Conservation (phyloP, 2,329 filamentous ascomycete species). For the Helotiales sp. region DNA sequence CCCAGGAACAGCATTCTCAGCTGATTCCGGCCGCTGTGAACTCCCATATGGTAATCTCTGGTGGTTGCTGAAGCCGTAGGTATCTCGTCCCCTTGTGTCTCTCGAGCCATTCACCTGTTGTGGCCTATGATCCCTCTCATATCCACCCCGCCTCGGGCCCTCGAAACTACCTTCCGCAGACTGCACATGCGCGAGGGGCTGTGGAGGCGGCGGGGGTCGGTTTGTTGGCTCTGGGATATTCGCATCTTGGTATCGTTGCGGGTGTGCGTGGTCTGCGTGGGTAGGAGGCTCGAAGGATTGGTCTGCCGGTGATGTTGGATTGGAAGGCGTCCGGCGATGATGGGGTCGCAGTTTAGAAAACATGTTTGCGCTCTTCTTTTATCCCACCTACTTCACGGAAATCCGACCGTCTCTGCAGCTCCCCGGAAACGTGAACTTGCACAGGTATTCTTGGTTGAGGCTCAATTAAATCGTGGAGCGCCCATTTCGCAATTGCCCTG, state of each 20-base stretch:
- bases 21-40: slow-evolving; percentile 35
- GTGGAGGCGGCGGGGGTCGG: slow-evolving; percentile 53
- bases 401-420: background rate
- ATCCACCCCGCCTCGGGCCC: slow-evolving; percentile 16
- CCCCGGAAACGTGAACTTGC: background rate
- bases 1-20: slow-evolving; percentile 31
- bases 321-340: slow-evolving; percentile 42
- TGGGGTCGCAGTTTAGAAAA: slow-evolving; percentile 45
- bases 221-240: slow-evolving; percentile 29
- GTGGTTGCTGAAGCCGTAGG: slow-evolving; percentile 30
- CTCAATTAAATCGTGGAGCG: slow-evolving; percentile 16
- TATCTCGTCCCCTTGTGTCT: slow-evolving; percentile 27
- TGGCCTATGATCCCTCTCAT: slow-evolving; percentile 27
- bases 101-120: slow-evolving; percentile 27
- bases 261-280: slow-evolving; percentile 38
- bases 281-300: slow-evolving; percentile 38
- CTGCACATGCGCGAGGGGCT: slow-evolving; percentile 47
- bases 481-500: slow-evolving; percentile 19
- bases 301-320: slow-evolving; percentile 42
- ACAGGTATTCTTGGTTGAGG: slow-evolving; percentile 7
- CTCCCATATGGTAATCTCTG: slow-evolving; percentile 32
- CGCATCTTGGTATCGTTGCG: slow-evolving; percentile 36
- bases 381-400: background rate
- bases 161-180: slow-evolving; percentile 33
- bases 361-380: slow-evolving; percentile 36